Evolutionary conservation across 2,329 filamentous ascomycete genomes (phyloP).

Genomic region (Talaromyces sp.): DNA sequence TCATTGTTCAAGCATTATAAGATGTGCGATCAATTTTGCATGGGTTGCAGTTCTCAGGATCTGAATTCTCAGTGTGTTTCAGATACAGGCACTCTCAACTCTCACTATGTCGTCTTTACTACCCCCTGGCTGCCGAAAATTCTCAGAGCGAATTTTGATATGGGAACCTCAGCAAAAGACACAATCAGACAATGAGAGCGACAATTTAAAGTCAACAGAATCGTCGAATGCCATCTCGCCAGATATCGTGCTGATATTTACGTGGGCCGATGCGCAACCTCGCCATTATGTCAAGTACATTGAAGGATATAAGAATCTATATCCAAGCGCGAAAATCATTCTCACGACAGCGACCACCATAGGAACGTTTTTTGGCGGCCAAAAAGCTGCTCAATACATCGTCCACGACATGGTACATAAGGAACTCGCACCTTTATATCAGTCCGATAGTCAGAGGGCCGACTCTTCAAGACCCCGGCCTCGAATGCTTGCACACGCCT

Average conservation of each 20-base stretch:
- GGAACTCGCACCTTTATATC: conserved; percentile 3
- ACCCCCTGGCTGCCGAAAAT: background rate
- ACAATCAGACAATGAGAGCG: background rate
- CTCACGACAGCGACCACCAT: conserved; percentile 10
- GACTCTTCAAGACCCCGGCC: background rate
- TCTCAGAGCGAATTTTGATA: conserved; percentile 2
- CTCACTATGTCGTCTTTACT: conserved; percentile 1
- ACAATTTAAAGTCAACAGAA: background rate
- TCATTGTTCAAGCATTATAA: background rate
- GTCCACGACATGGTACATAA: conserved; percentile 8
- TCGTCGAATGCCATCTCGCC: background rate
- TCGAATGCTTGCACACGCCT: conserved; percentile 12
- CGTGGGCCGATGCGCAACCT: conserved; percentile 12
- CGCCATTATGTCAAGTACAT: conserved; percentile 13
- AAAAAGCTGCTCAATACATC: conserved; percentile 1
- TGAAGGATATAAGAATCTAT: conserved; percentile 10
- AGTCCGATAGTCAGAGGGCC: background rate
- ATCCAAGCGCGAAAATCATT: conserved; percentile 8
- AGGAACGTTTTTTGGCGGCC: conserved; percentile 10
- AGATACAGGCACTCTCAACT: background rate
- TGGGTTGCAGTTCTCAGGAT: background rate
- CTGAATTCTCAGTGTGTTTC: background rate
- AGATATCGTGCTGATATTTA: background rate
- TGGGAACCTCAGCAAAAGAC: background rate
- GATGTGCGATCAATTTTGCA: background rate